Evolutionary conservation across 345 rosid genomes (phyloP).

Genomic region (Lepidium sativum): DNA sequence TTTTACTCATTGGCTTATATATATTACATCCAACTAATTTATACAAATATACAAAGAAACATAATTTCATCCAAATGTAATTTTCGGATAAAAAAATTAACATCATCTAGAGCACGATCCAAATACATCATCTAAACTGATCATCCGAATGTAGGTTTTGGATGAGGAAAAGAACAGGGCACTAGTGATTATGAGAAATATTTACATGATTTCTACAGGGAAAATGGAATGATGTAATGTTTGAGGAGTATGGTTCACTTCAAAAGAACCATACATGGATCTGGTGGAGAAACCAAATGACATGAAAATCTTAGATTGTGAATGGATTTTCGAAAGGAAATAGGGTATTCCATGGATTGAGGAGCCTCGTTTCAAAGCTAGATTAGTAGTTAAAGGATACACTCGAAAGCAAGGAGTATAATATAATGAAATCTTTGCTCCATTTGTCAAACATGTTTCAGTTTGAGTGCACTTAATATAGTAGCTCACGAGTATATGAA

Average conservation of each 20-base stretch:
- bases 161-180: too few species aligned
- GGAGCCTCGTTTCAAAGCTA: background rate
- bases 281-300: background rate
- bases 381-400: background rate
- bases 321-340: background rate
- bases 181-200: background rate
- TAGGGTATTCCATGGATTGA: background rate
- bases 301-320: background rate
- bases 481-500: background rate
- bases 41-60: too few species aligned
- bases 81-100: too few species aligned
- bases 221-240: background rate
- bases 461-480: background rate
- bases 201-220: background rate
- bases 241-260: background rate
- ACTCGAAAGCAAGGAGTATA: background rate
- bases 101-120: too few species aligned
- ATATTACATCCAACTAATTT: too few species aligned
- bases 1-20: too few species aligned
- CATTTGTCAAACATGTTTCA: background rate
- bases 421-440: background rate
- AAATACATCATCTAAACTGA: too few species aligned
- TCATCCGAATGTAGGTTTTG: too few species aligned
- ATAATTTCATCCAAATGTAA: too few species aligned
- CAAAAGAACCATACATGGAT: background rate